These are phyloP conservation scores for Penicillium carneum DNA, from an alignment of 2,329 filamentous ascomycete species.

Conservation along the genomic window DNA sequence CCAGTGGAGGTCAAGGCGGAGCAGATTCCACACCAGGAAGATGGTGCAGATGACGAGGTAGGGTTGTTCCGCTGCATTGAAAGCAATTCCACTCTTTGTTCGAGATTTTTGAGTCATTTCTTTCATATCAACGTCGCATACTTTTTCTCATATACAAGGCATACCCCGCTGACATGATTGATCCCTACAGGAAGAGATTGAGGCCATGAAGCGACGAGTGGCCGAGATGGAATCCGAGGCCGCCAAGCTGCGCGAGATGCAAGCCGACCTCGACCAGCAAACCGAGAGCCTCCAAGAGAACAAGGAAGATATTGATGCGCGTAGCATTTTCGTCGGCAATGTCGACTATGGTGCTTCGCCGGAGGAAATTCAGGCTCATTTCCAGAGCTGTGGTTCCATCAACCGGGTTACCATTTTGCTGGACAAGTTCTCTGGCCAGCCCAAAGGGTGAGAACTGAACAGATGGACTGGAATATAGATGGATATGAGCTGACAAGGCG, in stretches of 20 bases:
- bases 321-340: constrained; percentile 97
- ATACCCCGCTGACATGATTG: constrained; percentile 17
- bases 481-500: constrained; percentile 3
- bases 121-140: constrained; percentile 6
- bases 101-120: neutral
- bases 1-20: constrained; percentile 49
- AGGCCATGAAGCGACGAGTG: constrained; percentile 83
- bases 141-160: neutral
- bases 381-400: constrained; percentile 95
- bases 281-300: constrained; percentile 84
- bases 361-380: constrained; percentile 97
- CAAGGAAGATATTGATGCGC: constrained; percentile 92
- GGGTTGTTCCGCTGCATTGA: constrained; percentile 3
- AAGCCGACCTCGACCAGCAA: constrained; percentile 83
- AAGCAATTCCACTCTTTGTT: constrained; percentile 16
- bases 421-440: constrained; percentile 98
- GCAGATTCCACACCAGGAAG: constrained; percentile 49
- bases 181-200: constrained; percentile 72
- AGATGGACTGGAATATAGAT: neutral
- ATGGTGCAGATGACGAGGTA: constrained; percentile 57
- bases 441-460: constrained; percentile 77
- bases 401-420: constrained; percentile 96
- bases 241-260: constrained; percentile 85
- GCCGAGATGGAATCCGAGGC: constrained; percentile 92
- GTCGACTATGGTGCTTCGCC: constrained; percentile 97